A percentile compares a stretch with the other conserved stretches of the same genome.
Conservation (phyloP, 805 yeast genomes). For the Candida easanensis region DNA sequence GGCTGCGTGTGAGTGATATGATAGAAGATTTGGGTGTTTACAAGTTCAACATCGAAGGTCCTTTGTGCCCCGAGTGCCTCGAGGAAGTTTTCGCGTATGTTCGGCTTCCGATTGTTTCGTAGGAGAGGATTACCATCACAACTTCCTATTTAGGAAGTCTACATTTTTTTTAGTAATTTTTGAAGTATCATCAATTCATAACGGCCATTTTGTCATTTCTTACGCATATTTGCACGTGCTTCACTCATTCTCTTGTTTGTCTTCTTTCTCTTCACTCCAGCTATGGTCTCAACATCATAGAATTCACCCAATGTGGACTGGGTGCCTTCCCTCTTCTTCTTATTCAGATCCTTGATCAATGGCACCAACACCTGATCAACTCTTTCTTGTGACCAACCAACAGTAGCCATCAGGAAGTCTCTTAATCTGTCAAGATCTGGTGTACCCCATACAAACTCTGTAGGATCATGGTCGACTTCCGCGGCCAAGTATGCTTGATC, state of each 20-base stretch:
- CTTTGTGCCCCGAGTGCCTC: no score
- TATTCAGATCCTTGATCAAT: constrained; percentile 74
- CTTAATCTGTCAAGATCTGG: constrained; percentile 83
- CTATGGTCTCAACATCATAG: constrained; percentile 56
- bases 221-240: constrained; percentile 35
- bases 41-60: background rate
- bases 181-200: background rate
- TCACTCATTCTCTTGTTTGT: constrained; percentile 60
- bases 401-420: constrained; percentile 59
- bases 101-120: background rate
- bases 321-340: constrained; percentile 48
- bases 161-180: no score
- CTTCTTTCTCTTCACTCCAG: constrained; percentile 35
- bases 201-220: background rate
- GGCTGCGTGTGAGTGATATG: background rate
- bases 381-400: constrained; percentile 76
- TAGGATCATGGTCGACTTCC: constrained; percentile 77
- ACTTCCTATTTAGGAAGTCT: background rate
- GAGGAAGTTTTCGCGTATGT: background rate
- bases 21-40: background rate
- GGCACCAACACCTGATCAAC: constrained; percentile 87
- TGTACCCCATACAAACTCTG: constrained; percentile 83
- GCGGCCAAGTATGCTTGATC: constrained; percentile 75
- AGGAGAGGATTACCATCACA: background rate
- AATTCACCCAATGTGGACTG: constrained; percentile 66